Percentiles rank a stretch among this genome's conserved stretches.
Evolutionary conservation across 495 filamentous ascomycete genomes (phyloP).

Genomic region (Venustampulla echinocandica): DNA sequence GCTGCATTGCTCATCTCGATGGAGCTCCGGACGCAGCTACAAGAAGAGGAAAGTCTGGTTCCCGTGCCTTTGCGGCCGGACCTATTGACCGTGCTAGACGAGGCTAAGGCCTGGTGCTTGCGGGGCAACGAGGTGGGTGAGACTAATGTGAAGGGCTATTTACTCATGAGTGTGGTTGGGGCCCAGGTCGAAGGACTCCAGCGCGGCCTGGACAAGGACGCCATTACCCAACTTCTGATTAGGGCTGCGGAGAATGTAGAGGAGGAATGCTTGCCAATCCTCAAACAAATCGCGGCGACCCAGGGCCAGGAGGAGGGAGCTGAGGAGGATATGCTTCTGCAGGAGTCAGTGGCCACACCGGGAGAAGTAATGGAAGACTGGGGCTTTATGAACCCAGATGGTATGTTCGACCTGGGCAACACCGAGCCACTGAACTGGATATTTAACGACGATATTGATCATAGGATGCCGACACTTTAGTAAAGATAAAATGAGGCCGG

Average conservation of each 20-base stretch:
- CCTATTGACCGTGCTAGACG: constrained; percentile 36
- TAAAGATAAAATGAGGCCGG: no score
- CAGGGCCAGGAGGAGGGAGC: constrained; percentile 16
- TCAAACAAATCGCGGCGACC: constrained; percentile 27
- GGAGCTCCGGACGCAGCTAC: constrained; percentile 40
- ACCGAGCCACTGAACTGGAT: neutral
- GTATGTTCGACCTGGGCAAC: neutral
- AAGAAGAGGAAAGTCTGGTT: constrained; percentile 40
- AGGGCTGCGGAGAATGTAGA: constrained; percentile 32
- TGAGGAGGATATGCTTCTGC: neutral
- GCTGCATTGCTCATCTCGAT: constrained; percentile 33
- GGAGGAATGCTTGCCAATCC: constrained; percentile 32
- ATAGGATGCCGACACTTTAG: no score
- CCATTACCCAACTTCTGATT: constrained; percentile 26
- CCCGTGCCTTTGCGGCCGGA: constrained; percentile 37
- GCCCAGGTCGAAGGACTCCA: constrained; percentile 38
- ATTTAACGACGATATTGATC: neutral
- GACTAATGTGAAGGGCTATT: constrained; percentile 47
- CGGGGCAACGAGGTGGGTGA: constrained; percentile 38
- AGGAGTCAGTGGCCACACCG: constrained; percentile 4
- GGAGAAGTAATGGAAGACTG: constrained; percentile 23
- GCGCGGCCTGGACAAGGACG: constrained; percentile 27
- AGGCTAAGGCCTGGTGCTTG: constrained; percentile 37
- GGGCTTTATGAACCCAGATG: constrained; percentile 12
- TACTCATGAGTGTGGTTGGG: constrained; percentile 33